Base-by-base conservation (phyloP, 352 stramenopile species). In the Lagenidium sp. region DNA sequence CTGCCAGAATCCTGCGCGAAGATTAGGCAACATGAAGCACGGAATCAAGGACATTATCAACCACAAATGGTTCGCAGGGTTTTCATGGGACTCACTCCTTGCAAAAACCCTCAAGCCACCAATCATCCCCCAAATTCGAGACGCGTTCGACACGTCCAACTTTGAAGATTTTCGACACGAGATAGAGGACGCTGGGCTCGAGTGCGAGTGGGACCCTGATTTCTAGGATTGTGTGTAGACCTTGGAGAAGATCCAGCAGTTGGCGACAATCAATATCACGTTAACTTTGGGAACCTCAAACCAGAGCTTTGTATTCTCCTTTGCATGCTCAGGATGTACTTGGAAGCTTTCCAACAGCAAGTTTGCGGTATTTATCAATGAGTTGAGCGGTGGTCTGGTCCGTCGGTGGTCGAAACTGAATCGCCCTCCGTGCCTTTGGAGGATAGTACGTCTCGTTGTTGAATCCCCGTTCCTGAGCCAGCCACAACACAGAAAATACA, bases 11-110 rank as follows among this genome's bases (percentile, higher is more conserved):
- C 74, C 77, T 15, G 74, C 70, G n/a, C 46, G 77, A 31, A 62
- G 77, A 34, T 57, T 90, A 15, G 77, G 77, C 21, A 90, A 87
- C 56, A 84, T 87, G 67, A 90, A 90, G 56, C 60, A 90, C 37
- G 74, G 77, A 12, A 85, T 90, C 42, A 81, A 84, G 39, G 77
- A 90, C 36, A 90, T 90, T 28, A 79, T 90, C 42, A 85, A 87
- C 41, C 77, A 87, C 60, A 77, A 82, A 45, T 90, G 77, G 77
- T 90, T 90, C 36, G 65, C 69, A 3, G 59, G 65, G 4, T 87
- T 87, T 36, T 50, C 66, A 35, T 90, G 74, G 74, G 74, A 90
- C 20, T 58, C 53, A 31, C 44, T 90, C 18, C 50, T 74, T 24
- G 58, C 55, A 31, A 82, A 82, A 44, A 70, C 47, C n/a, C 60